A percentile compares a stretch with the other conserved stretches of the same genome.
Evolutionary conservation across 2,329 filamentous ascomycete genomes (phyloP).

Genomic region (Parascedosporium putredinis): DNA sequence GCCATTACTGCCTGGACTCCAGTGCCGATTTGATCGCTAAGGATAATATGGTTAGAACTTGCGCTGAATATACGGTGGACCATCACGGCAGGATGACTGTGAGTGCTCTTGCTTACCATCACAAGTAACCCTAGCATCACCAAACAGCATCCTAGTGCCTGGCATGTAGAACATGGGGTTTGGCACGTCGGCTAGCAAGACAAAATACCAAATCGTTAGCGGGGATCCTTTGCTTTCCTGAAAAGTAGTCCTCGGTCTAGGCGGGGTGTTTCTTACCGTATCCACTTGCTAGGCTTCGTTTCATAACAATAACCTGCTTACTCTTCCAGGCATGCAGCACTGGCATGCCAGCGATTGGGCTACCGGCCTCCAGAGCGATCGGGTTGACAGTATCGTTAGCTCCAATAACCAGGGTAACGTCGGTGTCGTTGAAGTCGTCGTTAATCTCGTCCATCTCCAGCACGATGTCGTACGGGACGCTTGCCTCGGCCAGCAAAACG

Average conservation of each 20-base stretch:
- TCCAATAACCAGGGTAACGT: conserved; percentile 79
- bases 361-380: conserved; percentile 73
- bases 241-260: too few species aligned
- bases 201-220: too few species aligned
- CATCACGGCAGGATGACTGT: neutral
- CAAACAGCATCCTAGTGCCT: conserved; percentile 83
- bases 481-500: conserved; percentile 77
- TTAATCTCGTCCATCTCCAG: conserved; percentile 96
- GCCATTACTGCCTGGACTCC: conserved; percentile 18
- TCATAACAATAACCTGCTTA: conserved; percentile 89
- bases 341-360: conserved; percentile 83
- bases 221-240: conserved; percentile 10
- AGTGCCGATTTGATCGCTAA: conserved; percentile 31
- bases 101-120: conserved; percentile 46
- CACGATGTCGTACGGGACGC: conserved; percentile 83
- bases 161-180: conserved; percentile 94
- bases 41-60: neutral
- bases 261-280: conserved; percentile 49
- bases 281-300: conserved; percentile 77
- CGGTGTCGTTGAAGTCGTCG: conserved; percentile 78
- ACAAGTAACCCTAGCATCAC: conserved; percentile 75
- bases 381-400: conserved; percentile 92
- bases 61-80: neutral
- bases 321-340: conserved; percentile 90
- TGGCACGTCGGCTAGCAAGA: conserved; percentile 72